Percentiles rank a stretch among this genome's conserved stretches.
Conservation (phyloP, 805 yeast genomes). For the Tetrapisispora pingtungensis region DNA sequence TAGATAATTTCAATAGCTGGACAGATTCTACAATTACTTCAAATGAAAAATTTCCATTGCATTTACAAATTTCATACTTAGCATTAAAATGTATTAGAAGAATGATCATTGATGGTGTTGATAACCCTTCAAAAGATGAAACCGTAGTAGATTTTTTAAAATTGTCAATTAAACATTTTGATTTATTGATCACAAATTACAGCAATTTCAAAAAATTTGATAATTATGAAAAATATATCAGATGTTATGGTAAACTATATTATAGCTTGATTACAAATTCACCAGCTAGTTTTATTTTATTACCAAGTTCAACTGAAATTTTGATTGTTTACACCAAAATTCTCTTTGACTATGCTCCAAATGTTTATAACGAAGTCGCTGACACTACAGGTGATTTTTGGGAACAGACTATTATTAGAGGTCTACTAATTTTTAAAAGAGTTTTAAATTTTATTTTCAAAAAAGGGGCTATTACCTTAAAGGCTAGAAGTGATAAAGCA, state of each 20-base stretch:
- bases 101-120: constrained; percentile 66
- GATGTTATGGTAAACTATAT: constrained; percentile 68
- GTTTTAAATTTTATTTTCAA: constrained; percentile 52
- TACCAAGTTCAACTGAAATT: constrained; percentile 54
- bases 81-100: constrained; percentile 68
- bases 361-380: constrained; percentile 44
- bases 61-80: constrained; percentile 66
- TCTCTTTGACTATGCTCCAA: constrained; percentile 54
- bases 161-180: constrained; percentile 48
- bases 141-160: constrained; percentile 51
- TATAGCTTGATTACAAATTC: constrained; percentile 46
- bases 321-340: constrained; percentile 50
- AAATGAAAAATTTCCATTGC: constrained; percentile 11
- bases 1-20: constrained; percentile 55
- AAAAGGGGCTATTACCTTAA: constrained; percentile 57
- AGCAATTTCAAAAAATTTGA: constrained; percentile 35
- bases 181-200: constrained; percentile 43
- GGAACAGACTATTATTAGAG: constrained; percentile 63
- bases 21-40: constrained; percentile 31
- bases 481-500: constrained; percentile 52
- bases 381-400: constrained; percentile 53
- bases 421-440: constrained; percentile 53
- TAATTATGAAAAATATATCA: constrained; percentile 56
- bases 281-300: constrained; percentile 60
- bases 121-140: constrained; percentile 50